phyloP scores from a whole-genome alignment of 768 basidiomycete species.

The Gymnopilus junonius region DNA sequence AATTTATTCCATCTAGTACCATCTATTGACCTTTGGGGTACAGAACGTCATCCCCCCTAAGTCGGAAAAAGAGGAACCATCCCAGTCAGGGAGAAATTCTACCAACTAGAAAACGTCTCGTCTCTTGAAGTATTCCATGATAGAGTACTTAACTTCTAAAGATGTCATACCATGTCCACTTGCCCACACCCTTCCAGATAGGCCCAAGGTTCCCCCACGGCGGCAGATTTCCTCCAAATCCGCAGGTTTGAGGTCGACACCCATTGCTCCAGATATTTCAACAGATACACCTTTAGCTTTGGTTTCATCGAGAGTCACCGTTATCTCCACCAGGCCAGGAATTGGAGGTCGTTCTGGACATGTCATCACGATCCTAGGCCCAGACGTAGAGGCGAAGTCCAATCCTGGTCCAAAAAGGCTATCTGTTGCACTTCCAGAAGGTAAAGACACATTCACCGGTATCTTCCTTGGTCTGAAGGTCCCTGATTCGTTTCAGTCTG shows the following conservation, averaged over 20 bases:
- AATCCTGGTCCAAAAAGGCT: slow-evolving; percentile 49
- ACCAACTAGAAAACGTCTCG: not conserved
- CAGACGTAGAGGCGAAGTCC: slow-evolving; percentile 41
- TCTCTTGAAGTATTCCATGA: too few relatives aligned
- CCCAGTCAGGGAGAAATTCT: not conserved
- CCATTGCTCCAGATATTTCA: slow-evolving; percentile 63
- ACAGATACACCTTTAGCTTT: slow-evolving; percentile 59
- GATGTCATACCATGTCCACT: slow-evolving; percentile 33
- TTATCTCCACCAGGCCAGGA: slow-evolving; percentile 66
- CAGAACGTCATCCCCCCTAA: not conserved
- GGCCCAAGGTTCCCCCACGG: slow-evolving; percentile 70
- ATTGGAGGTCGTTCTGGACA: slow-evolving; percentile 69
- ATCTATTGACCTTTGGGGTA: not conserved
- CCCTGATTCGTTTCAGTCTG: slow-evolving; percentile 37
- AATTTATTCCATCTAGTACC: not conserved
- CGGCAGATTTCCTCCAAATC: slow-evolving; percentile 72
- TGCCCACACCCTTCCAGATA: slow-evolving; percentile 71
- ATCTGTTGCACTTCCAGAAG: slow-evolving; percentile 43
- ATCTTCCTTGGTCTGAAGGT: slow-evolving; percentile 60
- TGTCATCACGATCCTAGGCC: slow-evolving; percentile 65
- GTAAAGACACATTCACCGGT: slow-evolving; percentile 74
- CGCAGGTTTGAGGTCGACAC: slow-evolving; percentile 53
- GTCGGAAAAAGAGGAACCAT: not conserved
- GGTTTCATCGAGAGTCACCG: slow-evolving; percentile 62
- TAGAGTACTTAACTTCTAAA: not conserved